phyloP scores from a whole-genome alignment of 768 basidiomycete species.

The Rhodotorula diobovata region DNA sequence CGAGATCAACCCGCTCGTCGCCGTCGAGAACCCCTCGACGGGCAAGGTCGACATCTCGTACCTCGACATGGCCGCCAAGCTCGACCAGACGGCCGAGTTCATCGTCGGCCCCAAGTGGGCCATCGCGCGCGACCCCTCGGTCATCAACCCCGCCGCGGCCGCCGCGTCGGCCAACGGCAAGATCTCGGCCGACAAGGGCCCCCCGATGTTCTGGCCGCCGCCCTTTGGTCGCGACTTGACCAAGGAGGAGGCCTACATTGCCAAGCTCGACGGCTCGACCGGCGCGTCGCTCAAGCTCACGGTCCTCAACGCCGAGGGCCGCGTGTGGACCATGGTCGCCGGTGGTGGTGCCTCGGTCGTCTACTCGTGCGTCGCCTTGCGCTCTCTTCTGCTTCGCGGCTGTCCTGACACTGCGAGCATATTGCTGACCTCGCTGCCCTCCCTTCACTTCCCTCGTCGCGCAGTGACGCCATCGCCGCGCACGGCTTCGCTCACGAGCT shows the following conservation, averaged over 20 bases:
- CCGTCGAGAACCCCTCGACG: constrained; percentile 68
- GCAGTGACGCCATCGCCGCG: constrained; percentile 69
- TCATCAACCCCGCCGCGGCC: constrained; percentile 59
- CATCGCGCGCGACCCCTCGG: constrained; percentile 80
- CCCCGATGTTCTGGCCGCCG: constrained; percentile 71
- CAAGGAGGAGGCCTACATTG: constrained; percentile 98
- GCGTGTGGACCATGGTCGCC: constrained; percentile 99
- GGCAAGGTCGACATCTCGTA: constrained; percentile 78
- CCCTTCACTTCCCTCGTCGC: constrained; percentile 13
- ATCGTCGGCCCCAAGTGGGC: constrained; percentile 99
- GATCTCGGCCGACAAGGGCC: constrained; percentile 80
- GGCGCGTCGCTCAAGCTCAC: constrained; percentile 98
- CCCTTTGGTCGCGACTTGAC: constrained; percentile 90
- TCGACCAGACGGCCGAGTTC: constrained; percentile 97
- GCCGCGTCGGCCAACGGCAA: constrained; percentile 51
- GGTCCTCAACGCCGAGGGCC: constrained; percentile 87
- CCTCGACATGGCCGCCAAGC: constrained; percentile 99
- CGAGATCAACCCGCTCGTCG: constrained; percentile 97
- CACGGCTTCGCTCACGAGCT: constrained; percentile 95
- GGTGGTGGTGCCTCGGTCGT: constrained; percentile 81
- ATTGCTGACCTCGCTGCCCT: not conserved
- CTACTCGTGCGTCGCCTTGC: constrained; percentile 51
- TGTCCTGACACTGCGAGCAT: fast-evolving
- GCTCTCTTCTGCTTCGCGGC: not conserved
- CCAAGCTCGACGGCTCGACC: constrained; percentile 93